Conservation (phyloP, 2,329 filamentous ascomycete species). For the Trichoderma sp. region DNA sequence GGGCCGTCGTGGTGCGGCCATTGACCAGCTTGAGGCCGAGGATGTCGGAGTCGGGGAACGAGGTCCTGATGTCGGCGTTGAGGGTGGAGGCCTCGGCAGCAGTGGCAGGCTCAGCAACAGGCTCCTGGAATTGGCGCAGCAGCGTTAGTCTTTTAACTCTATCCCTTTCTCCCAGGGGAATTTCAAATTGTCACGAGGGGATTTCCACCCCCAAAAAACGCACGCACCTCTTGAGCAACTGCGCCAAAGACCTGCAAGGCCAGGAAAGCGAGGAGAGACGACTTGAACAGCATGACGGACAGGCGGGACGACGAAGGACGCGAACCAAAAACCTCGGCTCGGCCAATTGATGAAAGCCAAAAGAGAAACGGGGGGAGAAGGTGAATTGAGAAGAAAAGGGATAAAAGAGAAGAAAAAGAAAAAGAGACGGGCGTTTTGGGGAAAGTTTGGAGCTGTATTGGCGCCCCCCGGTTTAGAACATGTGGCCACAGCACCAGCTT, state of each 20-base stretch:
- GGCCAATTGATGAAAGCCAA: conserved; percentile 24
- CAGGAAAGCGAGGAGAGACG: conserved; percentile 72
- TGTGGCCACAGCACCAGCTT: conserved; percentile 27
- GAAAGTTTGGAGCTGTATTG: conserved; percentile 18
- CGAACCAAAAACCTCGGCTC: conserved; percentile 17
- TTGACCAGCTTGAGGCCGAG: conserved; percentile 97
- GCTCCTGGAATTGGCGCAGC: not conserved
- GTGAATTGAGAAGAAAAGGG: too few species aligned
- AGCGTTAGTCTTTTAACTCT: not conserved
- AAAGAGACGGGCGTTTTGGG: not conserved
- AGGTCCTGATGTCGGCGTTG: conserved; percentile 67
- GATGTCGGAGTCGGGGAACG: conserved; percentile 73
- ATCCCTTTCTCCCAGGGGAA: not conserved
- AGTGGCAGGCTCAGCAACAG: not conserved
- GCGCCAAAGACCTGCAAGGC: conserved; percentile 69
- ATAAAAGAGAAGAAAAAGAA: conserved; percentile 18
- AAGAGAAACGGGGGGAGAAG: not conserved
- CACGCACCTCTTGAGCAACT: conserved; percentile 61
- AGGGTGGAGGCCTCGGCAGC: conserved; percentile 40
- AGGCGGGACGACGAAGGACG: conserved; percentile 27
- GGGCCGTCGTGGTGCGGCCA: conserved; percentile 78
- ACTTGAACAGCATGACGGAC: conserved; percentile 70
- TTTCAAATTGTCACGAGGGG: too few species aligned
- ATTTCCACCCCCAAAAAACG: not conserved
- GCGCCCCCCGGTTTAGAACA: conserved; percentile 7